Conservation (phyloP, 2,329 filamentous ascomycete genomes). For the Ceratocystis colombiana region DNA sequence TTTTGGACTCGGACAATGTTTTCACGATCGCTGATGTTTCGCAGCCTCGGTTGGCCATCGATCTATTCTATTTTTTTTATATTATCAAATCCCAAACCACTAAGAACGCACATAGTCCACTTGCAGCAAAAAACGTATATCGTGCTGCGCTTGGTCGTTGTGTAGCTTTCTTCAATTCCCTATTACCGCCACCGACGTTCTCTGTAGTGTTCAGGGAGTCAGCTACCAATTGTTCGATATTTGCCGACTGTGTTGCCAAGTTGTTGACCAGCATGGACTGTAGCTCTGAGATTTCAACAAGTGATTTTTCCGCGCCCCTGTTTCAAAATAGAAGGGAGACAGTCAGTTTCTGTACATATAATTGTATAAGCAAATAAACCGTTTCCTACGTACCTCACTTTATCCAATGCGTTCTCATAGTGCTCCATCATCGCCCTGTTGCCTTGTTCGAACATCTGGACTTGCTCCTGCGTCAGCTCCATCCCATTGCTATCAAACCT, state of each 20-base stretch:
- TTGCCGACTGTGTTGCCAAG: slow-evolving; percentile 71
- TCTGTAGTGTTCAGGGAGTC: slow-evolving; percentile 74
- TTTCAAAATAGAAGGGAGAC: slow-evolving; percentile 6
- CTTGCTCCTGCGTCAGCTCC: slow-evolving; percentile 68
- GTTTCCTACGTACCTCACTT: slow-evolving; percentile 63
- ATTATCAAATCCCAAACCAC: slow-evolving; percentile 68
- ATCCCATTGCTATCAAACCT: slow-evolving; percentile 30
- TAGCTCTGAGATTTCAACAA: slow-evolving; percentile 84
- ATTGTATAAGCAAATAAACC: background rate
- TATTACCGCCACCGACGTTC: slow-evolving; percentile 83
- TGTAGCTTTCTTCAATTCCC: slow-evolving; percentile 75
- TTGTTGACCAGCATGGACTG: slow-evolving; percentile 83
- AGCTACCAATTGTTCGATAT: slow-evolving; percentile 77
- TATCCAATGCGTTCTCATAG: slow-evolving; percentile 86
- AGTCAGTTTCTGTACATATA: slow-evolving; percentile 14
- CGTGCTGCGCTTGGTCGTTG: slow-evolving; percentile 62
- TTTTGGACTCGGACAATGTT: no score
- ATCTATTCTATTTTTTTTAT: slow-evolving; percentile 28
- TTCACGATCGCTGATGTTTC: no score
- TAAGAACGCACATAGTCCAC: slow-evolving; percentile 62
- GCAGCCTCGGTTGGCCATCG: background rate
- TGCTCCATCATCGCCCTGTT: slow-evolving; percentile 88
- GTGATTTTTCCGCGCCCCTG: slow-evolving; percentile 78
- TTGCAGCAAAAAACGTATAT: slow-evolving; percentile 71
- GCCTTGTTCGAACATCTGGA: slow-evolving; percentile 87